Evolutionary conservation across 2,329 filamentous ascomycete species (phyloP).

Genomic region (Fusarium haematococcum): DNA sequence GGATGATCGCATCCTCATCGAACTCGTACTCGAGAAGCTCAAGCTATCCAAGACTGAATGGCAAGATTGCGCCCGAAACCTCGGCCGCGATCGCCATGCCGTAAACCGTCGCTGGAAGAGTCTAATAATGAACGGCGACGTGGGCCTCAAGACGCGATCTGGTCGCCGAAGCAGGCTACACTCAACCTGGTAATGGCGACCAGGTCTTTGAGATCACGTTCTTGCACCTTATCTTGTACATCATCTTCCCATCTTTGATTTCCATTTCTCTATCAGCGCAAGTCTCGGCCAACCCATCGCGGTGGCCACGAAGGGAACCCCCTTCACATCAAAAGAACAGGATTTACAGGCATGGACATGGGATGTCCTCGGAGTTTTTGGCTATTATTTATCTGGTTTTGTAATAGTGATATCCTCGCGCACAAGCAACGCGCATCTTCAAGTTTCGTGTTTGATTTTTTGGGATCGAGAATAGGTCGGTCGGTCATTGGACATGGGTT

Average conservation of each 20-base stretch:
- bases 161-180: slow-evolving; percentile 62
- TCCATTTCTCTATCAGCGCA: slow-evolving; percentile 27
- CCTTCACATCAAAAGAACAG: slow-evolving; percentile 26
- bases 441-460: slow-evolving; percentile 33
- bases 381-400: slow-evolving; percentile 25
- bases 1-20: slow-evolving; percentile 74
- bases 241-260: slow-evolving; percentile 18
- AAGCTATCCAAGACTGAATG: slow-evolving; percentile 73
- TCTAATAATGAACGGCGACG: slow-evolving; percentile 68
- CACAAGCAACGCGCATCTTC: slow-evolving; percentile 25
- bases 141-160: slow-evolving; percentile 66
- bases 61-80: slow-evolving; percentile 74
- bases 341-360: slow-evolving; percentile 35
- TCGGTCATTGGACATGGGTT: not conserved
- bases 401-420: slow-evolving; percentile 43
- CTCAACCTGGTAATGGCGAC: slow-evolving; percentile 64
- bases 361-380: slow-evolving; percentile 36
- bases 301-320: slow-evolving; percentile 11
- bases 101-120: slow-evolving; percentile 73
- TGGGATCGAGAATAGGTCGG: not conserved
- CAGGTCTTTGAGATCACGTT: not conserved
- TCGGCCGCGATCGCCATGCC: slow-evolving; percentile 70
- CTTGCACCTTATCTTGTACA: slow-evolving; percentile 29
- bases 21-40: slow-evolving; percentile 75
- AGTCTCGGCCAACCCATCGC: slow-evolving; percentile 18